These are phyloP conservation scores for Boletus bicolor DNA, from an alignment of 768 basidiomycete genomes.

Conservation along the genomic window DNA sequence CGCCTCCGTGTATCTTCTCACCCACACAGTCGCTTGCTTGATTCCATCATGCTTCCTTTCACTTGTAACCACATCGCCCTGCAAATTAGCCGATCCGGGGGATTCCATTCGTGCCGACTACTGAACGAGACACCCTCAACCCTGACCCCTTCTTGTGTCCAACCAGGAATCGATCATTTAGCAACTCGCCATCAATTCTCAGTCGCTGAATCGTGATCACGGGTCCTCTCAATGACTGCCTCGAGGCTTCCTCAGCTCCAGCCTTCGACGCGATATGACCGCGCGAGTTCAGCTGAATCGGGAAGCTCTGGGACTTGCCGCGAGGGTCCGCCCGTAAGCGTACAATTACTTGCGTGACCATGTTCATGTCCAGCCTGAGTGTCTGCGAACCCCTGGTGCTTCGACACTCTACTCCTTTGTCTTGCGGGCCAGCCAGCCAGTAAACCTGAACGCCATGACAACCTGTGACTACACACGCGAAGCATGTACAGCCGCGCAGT, in stretches of 20 bases:
- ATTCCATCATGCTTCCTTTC: constrained; percentile 7
- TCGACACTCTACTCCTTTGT: background rate
- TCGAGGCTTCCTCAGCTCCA: constrained; percentile 26
- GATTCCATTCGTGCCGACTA: constrained; percentile 5
- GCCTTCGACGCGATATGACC: constrained; percentile 29
- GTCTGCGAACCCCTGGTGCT: background rate
- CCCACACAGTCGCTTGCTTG: constrained; percentile 4
- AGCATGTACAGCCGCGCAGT: constrained; percentile 7
- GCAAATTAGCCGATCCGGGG: constrained; percentile 20
- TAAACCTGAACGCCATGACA: background rate
- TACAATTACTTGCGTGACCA: background rate
- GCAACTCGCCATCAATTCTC: constrained; percentile 12
- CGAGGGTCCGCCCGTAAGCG: background rate
- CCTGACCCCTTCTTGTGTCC: constrained; percentile 25
- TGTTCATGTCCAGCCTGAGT: background rate
- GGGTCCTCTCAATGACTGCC: constrained; percentile 23
- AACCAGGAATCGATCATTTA: constrained; percentile 8
- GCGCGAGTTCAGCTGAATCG: constrained; percentile 19
- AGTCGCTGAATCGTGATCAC: constrained; percentile 16
- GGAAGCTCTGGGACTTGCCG: constrained; percentile 12
- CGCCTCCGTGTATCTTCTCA: constrained; percentile 4
- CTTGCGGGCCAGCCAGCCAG: background rate
- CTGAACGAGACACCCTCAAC: constrained; percentile 14
- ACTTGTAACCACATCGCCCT: constrained; percentile 6
- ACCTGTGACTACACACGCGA: constrained; percentile 4